Conservation (phyloP, 495 filamentous ascomycete species). For the Tetracladium marchalianum region DNA sequence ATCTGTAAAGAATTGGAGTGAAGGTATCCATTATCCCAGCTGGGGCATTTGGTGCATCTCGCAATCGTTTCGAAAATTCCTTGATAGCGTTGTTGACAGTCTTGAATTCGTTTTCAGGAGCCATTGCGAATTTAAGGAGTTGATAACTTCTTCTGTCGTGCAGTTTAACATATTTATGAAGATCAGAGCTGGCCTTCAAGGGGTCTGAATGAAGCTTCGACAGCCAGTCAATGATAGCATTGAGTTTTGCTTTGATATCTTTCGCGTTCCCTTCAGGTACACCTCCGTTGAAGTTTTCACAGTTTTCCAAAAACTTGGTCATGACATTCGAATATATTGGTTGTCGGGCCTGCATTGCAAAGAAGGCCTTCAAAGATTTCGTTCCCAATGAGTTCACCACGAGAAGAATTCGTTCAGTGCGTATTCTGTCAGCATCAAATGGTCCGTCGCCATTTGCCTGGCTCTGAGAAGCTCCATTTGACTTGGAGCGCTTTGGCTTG, state of each 20-base stretch:
- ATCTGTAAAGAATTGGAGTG: conserved; percentile 74
- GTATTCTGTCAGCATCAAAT: conserved; percentile 70
- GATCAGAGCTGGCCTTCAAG: conserved; percentile 52
- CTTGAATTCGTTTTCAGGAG: conserved; percentile 81
- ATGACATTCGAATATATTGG: conserved; percentile 58
- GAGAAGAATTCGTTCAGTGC: conserved; percentile 75
- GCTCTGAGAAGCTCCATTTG: conserved; percentile 48
- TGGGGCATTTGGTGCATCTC: conserved; percentile 46
- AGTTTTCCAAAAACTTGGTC: conserved; percentile 62
- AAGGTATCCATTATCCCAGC: conserved; percentile 62
- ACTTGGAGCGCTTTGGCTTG: conserved; percentile 54
- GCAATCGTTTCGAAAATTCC: conserved; percentile 75
- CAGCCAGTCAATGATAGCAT: conserved; percentile 55
- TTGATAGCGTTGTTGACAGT: conserved; percentile 82
- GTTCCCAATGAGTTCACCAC: conserved; percentile 69
- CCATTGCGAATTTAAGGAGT: conserved; percentile 75
- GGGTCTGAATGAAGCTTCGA: conserved; percentile 67
- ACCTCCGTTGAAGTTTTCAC: conserved; percentile 82
- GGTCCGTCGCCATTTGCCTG: conserved; percentile 31
- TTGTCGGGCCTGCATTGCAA: conserved; percentile 72
- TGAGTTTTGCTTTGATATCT: conserved; percentile 54
- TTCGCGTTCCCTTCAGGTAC: conserved; percentile 64
- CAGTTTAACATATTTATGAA: conserved; percentile 84
- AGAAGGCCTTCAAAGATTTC: conserved; percentile 77
- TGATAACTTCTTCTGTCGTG: conserved; percentile 89